Base-by-base conservation (phyloP, 2,329 filamentous ascomycete genomes). In the Pseudopithomyces maydicus region DNA sequence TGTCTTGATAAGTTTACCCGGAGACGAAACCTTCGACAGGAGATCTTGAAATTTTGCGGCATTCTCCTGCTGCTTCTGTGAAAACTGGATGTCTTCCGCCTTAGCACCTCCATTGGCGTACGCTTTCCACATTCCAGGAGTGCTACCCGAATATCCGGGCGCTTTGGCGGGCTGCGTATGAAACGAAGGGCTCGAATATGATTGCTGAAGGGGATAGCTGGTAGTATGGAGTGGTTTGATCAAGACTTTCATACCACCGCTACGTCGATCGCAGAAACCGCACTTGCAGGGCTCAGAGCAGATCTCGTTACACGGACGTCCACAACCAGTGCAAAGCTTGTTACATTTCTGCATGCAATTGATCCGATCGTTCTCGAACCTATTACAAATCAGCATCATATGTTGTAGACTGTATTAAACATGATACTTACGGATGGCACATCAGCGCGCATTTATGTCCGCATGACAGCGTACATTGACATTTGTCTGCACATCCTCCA, bases 301-400 rank as follows among this genome's bases (percentile, higher is more conserved):
- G 6, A 67, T 46, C 1, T 59, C 59, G 55, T 43, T 47, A 52
- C 74, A 76, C 11, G 55, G 59, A 59, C 75, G 74, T 5, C 68
- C 67, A 52, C 74, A 76, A 1, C 50, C 23, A 7, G 63, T 60
- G 8, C 67, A 47, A 1, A 54, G 56, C 47, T 61, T 69, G 10
- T 54, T 55, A 49, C 68, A 73, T 45, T 64, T 63, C 58, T 74
- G 69, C 19, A 62, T 71, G 51, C 73, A 76, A n/a, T 73, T 73
- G 42, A 76, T 67, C 7, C 50, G 56, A 1, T 63, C 55, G 23
- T 67, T 68, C 7, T 63, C 64, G 42, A 76, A 76, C 0, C 68
- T 69, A 5, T 5, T 1, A 10, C 20, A 4, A 22, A 39, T 62
- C 17, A 63, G 54, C 12, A 7, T 39, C 7, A 11, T 26, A n/a